Conservation (phyloP, 371 early-diverging fungal genomes). For the Umbelopsis sp. region DNA sequence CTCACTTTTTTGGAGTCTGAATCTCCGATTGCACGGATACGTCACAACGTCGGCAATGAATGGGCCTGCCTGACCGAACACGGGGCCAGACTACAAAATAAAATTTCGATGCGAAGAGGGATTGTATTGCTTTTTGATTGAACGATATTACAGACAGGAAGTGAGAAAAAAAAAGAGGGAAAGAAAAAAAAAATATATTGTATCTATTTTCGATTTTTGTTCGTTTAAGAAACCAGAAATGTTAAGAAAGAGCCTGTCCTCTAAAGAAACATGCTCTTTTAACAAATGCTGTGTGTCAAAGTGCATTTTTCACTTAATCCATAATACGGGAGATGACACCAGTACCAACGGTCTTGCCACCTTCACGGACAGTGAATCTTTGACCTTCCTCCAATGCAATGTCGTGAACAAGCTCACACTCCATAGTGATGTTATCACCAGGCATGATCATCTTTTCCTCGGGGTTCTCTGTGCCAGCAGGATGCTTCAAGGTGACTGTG, state of each 20-base stretch:
- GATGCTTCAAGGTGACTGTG: slow-evolving; percentile 87
- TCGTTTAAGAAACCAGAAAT: background rate
- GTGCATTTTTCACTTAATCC: slow-evolving; percentile 28
- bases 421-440: slow-evolving; percentile 93
- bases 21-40: no score
- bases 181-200: background rate
- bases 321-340: slow-evolving; percentile 65
- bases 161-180: background rate
- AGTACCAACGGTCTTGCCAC: slow-evolving; percentile 97
- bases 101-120: background rate
- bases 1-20: no score
- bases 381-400: slow-evolving; percentile 93
- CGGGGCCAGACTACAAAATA: no score
- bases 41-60: no score
- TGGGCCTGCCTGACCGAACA: no score
- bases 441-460: slow-evolving; percentile 97
- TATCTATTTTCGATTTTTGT: background rate
- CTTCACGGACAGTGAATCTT: slow-evolving; percentile 98
- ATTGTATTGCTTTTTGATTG: slow-evolving; percentile 17
- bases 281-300: background rate
- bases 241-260: background rate
- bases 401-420: slow-evolving; percentile 78
- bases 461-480: slow-evolving; percentile 79
- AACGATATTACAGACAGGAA: slow-evolving; percentile 8
- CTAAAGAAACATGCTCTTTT: background rate